Evolutionary conservation across 2,329 filamentous ascomycete genomes (phyloP), one percentile per base, ranked within the genome.

Genomic region (Chalaropsis ovoidea): DNA sequence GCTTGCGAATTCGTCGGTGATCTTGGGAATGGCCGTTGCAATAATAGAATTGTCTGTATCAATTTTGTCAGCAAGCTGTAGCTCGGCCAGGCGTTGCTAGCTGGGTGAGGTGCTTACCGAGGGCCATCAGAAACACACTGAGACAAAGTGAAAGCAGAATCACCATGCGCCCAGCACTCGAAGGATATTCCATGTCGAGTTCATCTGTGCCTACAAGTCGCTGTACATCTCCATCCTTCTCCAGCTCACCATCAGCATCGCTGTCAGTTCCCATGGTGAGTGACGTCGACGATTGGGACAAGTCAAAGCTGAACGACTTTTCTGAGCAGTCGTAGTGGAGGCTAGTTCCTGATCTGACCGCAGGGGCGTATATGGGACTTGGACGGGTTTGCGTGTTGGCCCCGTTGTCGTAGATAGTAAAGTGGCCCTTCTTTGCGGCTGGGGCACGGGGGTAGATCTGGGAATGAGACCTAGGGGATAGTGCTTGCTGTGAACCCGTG

Each of bases 21-120:
- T 78, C 39, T 73, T 74, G 2, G 77, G 77, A 64, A 79, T 77
- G 2, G 77, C 77, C 1, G 77, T 78, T 8, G 77, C 75, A 61
- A 78, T 76, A 66, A 78, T 77, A 19, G 73, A 74, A 65, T 75
- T 75, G 66, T 76, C 74, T 75, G 58, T 1, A n/a, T 8, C 11
- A 19, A 54, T 19, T 52, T 39, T 39, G 45, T 52, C 1, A 63
- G 19, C 15, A 45, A 15, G 17, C 4, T 39, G 56, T 11, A 35
- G 56, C 24, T 17, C 13, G 31, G 4, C 43, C 47, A 47, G n/a
- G 45, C 1, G 13, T 22, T 13, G 7, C 35, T 24, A 27, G 27
- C 4, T 2, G 8, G 17, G 10, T 13, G n/a, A 8, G 17, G 10
- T 13, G n/a, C 71, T 63, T 68, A 73, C 75, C 75, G 3, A 77